Percentiles rank a stretch among this genome's conserved stretches.
Evolutionary conservation across 495 filamentous ascomycete species (phyloP).

Genomic region (Pseudevernia furfuracea): DNA sequence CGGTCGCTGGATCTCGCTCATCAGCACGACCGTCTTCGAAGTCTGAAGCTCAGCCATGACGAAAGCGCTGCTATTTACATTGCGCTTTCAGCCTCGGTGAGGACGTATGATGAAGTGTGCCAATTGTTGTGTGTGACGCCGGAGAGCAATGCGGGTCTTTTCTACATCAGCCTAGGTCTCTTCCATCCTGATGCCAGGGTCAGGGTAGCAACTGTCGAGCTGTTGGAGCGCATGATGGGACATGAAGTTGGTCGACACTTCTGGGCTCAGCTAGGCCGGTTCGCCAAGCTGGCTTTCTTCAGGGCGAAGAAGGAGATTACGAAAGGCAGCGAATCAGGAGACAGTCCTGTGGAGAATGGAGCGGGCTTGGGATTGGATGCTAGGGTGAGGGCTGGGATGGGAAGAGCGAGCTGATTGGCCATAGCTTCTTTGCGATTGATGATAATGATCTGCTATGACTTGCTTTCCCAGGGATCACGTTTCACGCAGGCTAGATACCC

Average conservation of each 20-base stretch:
- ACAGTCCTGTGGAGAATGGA: conserved; percentile 14
- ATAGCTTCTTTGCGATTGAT: not conserved
- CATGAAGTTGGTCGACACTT: conserved; percentile 92
- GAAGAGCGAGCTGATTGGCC: conserved; percentile 3
- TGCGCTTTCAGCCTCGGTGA: conserved; percentile 65
- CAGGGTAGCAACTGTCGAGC: conserved; percentile 64
- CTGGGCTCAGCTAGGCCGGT: conserved; percentile 79
- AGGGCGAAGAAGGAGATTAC: conserved; percentile 34
- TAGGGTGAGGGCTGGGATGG: conserved; percentile 13
- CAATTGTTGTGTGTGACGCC: conserved; percentile 80
- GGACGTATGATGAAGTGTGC: conserved; percentile 80
- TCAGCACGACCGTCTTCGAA: conserved; percentile 82
- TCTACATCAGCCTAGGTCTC: conserved; percentile 86
- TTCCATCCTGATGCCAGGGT: conserved; percentile 83
- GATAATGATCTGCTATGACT: not conserved
- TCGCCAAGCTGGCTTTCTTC: conserved; percentile 65
- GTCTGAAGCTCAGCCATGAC: conserved; percentile 59
- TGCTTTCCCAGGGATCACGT: not conserved
- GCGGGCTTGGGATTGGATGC: conserved; percentile 14
- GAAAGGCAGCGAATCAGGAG: conserved; percentile 13
- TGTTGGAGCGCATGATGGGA: conserved; percentile 72
- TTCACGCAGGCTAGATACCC: not conserved
- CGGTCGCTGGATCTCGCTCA: conserved; percentile 80
- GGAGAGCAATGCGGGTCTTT: conserved; percentile 81
- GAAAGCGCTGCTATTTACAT: conserved; percentile 75